Percentiles rank a stretch among this genome's conserved stretches.
phyloP scores from a whole-genome alignment of 2,329 filamentous ascomycete species.

The Thielaviopsis cerberus region DNA sequence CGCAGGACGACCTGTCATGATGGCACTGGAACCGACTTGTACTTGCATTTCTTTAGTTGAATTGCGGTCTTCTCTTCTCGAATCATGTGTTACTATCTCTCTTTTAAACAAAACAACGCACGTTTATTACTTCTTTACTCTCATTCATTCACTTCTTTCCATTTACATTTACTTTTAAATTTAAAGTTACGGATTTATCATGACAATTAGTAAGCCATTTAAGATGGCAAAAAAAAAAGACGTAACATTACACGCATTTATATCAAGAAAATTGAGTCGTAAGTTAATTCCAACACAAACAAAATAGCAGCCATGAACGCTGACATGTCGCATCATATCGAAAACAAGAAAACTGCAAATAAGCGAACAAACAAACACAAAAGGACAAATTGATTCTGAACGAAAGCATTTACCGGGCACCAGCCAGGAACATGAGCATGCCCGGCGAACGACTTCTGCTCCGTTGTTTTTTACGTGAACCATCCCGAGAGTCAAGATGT shows the following conservation, averaged over 20 bases:
- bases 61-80: not conserved
- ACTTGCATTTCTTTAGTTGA: not conserved
- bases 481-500: constrained; percentile 25
- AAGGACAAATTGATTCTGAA: not conserved
- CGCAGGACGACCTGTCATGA: not conserved
- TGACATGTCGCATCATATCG: not conserved
- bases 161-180: not conserved
- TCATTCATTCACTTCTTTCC: not conserved
- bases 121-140: not conserved
- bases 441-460: constrained; percentile 37
- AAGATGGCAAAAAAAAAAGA: not conserved
- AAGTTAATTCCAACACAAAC: not conserved
- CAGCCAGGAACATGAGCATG: constrained; percentile 39
- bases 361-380: not conserved
- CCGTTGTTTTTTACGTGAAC: constrained; percentile 39
- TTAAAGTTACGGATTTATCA: too few relatives aligned
- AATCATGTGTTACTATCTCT: constrained; percentile 5
- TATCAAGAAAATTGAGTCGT: too few relatives aligned
- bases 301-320: not conserved
- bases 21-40: not conserved
- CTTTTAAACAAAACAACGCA: not conserved
- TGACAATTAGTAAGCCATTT: not conserved
- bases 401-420: constrained; percentile 19
- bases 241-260: not conserved
- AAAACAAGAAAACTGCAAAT: not conserved